phyloP scores from a whole-genome alignment of 306 rosid species.

The Cucurbita maxima region DNA sequence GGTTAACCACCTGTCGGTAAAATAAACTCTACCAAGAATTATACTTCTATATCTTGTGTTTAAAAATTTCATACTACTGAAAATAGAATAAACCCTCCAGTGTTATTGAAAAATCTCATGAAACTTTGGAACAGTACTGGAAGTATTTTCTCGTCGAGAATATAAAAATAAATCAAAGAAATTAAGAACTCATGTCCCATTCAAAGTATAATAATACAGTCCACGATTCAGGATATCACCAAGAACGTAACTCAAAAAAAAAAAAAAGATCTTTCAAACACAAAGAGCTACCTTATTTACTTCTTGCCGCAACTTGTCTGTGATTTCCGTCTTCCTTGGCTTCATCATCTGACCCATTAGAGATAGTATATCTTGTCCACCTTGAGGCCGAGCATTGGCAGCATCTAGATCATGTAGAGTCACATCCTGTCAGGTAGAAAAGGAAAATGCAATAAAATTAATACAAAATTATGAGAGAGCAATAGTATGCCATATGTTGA shows the following conservation, averaged over 20 bases:
- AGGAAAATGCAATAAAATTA: not conserved
- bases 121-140: not conserved
- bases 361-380: conserved; percentile 92
- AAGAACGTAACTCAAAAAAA: not conserved
- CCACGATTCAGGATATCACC: not conserved
- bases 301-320: conserved; percentile 12
- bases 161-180: not conserved
- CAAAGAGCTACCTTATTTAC: not conserved
- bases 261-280: not conserved
- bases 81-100: not conserved
- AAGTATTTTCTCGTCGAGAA: not conserved
- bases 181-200: not conserved
- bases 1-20: conserved; percentile 68
- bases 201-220: not conserved
- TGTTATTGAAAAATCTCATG: not conserved
- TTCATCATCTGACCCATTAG: conserved; percentile 99
- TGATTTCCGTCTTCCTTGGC: conserved; percentile 57
- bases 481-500: not conserved
- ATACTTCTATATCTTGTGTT: not conserved
- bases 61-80: not conserved
- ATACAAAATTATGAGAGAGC: not conserved
- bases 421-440: conserved; percentile 48
- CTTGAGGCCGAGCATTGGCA: conserved; percentile 60
- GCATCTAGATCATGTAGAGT: conserved; percentile 40
- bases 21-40: not conserved